Percentiles rank a stretch among this genome's conserved stretches.
Evolutionary conservation across 768 basidiomycete genomes (phyloP).

Genomic region (Phallus indusiatus): DNA sequence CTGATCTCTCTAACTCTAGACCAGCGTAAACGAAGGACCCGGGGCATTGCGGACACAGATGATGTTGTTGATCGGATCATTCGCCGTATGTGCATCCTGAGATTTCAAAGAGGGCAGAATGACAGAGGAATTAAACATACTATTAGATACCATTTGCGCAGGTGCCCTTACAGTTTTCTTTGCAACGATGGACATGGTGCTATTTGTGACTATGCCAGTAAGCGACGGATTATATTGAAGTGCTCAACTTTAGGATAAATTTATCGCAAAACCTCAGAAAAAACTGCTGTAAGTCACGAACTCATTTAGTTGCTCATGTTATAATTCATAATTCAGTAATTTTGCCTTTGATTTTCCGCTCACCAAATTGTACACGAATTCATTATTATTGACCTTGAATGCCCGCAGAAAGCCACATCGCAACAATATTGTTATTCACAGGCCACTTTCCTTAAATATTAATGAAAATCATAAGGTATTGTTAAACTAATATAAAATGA

Average conservation of each 20-base stretch:
- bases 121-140: background rate
- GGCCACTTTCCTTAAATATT: no score
- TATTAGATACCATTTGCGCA: conserved; percentile 22
- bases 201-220: conserved; percentile 11
- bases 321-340: conserved; percentile 13
- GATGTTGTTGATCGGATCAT: conserved; percentile 35
- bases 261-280: background rate
- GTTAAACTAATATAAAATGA: no score
- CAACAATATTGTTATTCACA: no score
- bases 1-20: background rate
- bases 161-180: conserved; percentile 29
- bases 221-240: background rate
- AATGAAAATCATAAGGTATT: no score
- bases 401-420: conserved; percentile 14
- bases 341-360: conserved; percentile 24
- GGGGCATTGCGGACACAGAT: conserved; percentile 21
- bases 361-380: conserved; percentile 25
- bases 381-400: conserved; percentile 18
- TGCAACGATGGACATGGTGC: conserved; percentile 23
- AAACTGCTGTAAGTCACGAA: background rate
- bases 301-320: background rate
- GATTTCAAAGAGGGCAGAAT: background rate
- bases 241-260: background rate
- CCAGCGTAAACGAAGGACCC: background rate
- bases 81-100: conserved; percentile 18